phyloP scores from a whole-genome alignment of 495 filamentous ascomycete genomes.

The Glonium stellatum region DNA sequence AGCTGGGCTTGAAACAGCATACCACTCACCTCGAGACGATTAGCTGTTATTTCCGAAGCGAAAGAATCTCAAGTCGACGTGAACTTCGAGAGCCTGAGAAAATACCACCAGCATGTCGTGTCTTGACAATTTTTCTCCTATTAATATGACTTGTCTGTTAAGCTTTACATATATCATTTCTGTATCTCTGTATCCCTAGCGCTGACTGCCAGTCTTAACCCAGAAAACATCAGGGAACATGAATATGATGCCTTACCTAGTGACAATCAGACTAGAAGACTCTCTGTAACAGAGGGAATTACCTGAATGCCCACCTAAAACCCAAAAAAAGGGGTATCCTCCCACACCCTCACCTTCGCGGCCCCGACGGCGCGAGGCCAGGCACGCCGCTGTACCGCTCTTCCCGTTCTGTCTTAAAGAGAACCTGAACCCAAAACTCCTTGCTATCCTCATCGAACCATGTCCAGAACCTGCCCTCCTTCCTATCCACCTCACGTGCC shows the following conservation, averaged over 20 bases:
- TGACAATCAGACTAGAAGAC: neutral
- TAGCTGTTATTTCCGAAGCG: too few species aligned
- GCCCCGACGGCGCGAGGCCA: slow-evolving; percentile 59
- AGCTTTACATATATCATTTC: neutral
- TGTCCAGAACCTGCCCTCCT: slow-evolving; percentile 79
- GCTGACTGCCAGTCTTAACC: neutral
- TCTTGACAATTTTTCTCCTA: neutral
- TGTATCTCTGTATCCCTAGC: neutral
- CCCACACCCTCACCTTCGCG: slow-evolving; percentile 18
- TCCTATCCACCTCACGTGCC: slow-evolving; percentile 85
- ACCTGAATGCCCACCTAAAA: neutral
- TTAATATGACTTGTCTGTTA: neutral
- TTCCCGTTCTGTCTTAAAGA: slow-evolving; percentile 98
- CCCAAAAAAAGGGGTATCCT: neutral
- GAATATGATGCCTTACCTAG: neutral
- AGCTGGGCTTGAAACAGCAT: neutral
- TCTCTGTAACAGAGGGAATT: neutral
- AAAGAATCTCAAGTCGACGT: too few species aligned
- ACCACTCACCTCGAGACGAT: too few species aligned
- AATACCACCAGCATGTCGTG: neutral
- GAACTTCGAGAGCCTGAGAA: too few species aligned
- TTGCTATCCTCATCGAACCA: slow-evolving; percentile 96
- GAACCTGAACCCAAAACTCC: slow-evolving; percentile 97
- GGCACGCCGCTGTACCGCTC: slow-evolving; percentile 92
- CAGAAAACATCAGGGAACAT: neutral